These are phyloP conservation scores for Naematelia aurantialba DNA, from an alignment of 768 basidiomycete genomes.

Conservation along the genomic window DNA sequence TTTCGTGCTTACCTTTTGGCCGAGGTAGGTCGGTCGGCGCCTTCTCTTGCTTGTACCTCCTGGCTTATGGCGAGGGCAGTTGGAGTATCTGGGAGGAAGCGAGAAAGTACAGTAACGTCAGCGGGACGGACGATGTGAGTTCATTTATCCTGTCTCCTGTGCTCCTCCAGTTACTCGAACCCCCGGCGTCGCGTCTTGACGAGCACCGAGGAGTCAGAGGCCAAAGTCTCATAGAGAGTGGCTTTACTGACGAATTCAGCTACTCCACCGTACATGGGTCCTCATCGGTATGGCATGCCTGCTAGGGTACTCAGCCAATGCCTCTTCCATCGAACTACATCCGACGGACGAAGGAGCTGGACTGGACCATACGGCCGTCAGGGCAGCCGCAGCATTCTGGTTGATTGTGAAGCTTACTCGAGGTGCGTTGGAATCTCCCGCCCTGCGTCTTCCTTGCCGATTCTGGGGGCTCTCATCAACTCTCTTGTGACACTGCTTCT, in stretches of 20 bases:
- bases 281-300: constrained; percentile 47
- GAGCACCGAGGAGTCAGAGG: too few species aligned
- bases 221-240: too few species aligned
- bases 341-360: constrained; percentile 1
- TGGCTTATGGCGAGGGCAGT: too few species aligned
- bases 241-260: constrained; percentile 10
- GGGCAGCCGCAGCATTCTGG: constrained; percentile 30
- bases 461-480: too few species aligned
- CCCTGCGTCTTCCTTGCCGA: background rate
- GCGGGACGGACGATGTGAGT: constrained; percentile 49
- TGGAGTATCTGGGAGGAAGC: constrained; percentile 50
- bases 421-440: too few species aligned
- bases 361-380: constrained; percentile 18
- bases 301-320: constrained; percentile 50
- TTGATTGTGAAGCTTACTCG: constrained; percentile 30
- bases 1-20: constrained; percentile 30
- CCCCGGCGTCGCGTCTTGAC: too few species aligned
- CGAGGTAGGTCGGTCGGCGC: constrained; percentile 17
- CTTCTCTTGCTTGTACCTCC: background rate
- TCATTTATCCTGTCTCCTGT: too few species aligned
- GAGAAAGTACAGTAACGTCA: constrained; percentile 45
- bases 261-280: constrained; percentile 43
- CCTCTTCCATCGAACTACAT: constrained; percentile 40
- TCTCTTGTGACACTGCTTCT: too few species aligned
- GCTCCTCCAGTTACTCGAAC: too few species aligned